Conservation (phyloP, 2,329 filamentous ascomycete genomes). For the Ophiostoma perfectum region DNA sequence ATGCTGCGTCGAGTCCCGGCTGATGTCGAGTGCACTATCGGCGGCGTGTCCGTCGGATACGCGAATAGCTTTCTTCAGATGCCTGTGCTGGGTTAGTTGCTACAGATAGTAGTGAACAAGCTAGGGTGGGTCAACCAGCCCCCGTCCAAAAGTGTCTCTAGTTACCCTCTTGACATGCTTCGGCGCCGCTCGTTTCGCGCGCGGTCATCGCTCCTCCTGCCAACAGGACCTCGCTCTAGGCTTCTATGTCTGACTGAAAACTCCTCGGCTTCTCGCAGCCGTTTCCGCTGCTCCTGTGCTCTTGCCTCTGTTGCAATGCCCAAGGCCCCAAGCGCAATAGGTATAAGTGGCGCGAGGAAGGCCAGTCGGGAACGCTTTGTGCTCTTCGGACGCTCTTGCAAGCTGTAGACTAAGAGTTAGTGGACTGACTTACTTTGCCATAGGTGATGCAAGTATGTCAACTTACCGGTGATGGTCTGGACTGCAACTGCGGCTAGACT, state of each 20-base stretch:
- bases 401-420: constrained; percentile 4
- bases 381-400: not conserved
- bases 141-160: not conserved
- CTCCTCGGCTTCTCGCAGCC: not conserved
- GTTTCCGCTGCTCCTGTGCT: not conserved
- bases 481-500: constrained; percentile 17
- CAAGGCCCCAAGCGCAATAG: constrained; percentile 17
- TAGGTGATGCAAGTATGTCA: not conserved
- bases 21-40: not conserved
- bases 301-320: constrained; percentile 11
- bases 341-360: constrained; percentile 18
- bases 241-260: not conserved
- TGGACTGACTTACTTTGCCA: too few relatives aligned
- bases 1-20: not conserved
- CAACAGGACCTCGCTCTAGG: not conserved
- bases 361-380: constrained; percentile 15
- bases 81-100: not conserved
- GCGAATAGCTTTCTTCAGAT: not conserved
- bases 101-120: too few relatives aligned
- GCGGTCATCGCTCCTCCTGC: not conserved
- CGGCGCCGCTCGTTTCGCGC: not conserved
- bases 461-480: constrained; percentile 17
- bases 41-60: not conserved
- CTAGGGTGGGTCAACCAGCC: too few relatives aligned
- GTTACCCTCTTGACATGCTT: not conserved